Evolutionary conservation across 2,329 filamentous ascomycete species (phyloP), one percentile per base, ranked within the genome.

Genomic region (Colletotrichum cereale): DNA sequence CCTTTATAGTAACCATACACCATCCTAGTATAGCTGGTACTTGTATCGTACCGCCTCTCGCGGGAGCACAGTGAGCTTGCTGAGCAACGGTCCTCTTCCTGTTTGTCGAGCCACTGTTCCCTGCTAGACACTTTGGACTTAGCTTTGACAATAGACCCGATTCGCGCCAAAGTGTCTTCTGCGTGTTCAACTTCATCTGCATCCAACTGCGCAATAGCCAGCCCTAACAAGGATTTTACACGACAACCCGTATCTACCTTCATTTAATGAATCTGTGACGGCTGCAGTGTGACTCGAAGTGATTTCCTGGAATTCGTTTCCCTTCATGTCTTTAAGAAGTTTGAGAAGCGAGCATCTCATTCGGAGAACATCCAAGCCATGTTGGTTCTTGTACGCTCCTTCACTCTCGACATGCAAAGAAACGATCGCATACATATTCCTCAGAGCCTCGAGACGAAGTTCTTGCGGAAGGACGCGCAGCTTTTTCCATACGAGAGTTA

Each of bases 1-100:
- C 44, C 44, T 48, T 48, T n/a, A 26, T 48, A 48, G 44, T 48
- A 48, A n/a, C 44, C 44, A 48, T 48, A 48, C 21, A 48, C n/a
- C 10, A 26, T 24, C 44, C 12, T 48, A 18, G 44, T 4, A 48
- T 48, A n/a, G 44, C 44, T 24, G 18, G 5, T 48, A 7, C 44
- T 11, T 24, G 4, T 48, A 4, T 48, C 44, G 44, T 42, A 26
- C 44, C 10, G 3, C 6, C 44, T 26, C 11, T 48, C 7, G 21
- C 44, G 10, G 18, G 11, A 48, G 18, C 44, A 48, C 44, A 48
- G 44, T 18, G 44, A 3, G 44, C 44, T 48, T 11, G 18, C 12
- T 21, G 44, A n/a, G 44, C 44, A 48, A 4, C 12, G 14, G 44
- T 24, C 5, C 44, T 48, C 44, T 26, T 48, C 14, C 21, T 48